phyloP scores from a whole-genome alignment of 306 rosid species.

The Cicer arietinum region DNA sequence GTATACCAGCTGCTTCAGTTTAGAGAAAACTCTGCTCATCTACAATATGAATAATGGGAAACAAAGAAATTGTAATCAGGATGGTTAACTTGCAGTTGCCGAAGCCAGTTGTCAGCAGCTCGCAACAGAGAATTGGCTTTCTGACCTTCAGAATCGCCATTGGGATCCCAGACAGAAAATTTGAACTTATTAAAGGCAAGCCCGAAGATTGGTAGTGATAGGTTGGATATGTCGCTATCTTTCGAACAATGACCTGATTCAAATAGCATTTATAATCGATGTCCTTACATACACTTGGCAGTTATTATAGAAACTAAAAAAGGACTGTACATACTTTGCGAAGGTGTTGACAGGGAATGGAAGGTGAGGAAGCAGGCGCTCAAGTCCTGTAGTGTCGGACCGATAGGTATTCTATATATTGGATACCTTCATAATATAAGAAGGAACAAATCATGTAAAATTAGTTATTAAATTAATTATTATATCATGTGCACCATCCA shows the following conservation, averaged over 20 bases:
- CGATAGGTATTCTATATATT: constrained; percentile 82
- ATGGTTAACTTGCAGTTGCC: constrained; percentile 57
- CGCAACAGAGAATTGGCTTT: constrained; percentile 58
- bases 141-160: constrained; percentile 54
- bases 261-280: constrained; percentile 19
- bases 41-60: constrained; percentile 54
- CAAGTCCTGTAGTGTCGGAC: constrained; percentile 72
- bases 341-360: constrained; percentile 65
- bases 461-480: constrained; percentile 3
- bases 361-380: constrained; percentile 82
- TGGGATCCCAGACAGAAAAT: constrained; percentile 64
- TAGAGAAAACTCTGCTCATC: constrained; percentile 43
- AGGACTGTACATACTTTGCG: constrained; percentile 49
- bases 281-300: background rate
- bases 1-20: constrained; percentile 10
- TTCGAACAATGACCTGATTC: constrained; percentile 59
- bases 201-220: constrained; percentile 65
- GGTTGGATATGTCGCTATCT: constrained; percentile 45
- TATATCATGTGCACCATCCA: constrained; percentile 14
- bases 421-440: constrained; percentile 68
- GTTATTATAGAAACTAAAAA: constrained; percentile 12
- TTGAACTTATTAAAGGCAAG: constrained; percentile 73
- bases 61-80: constrained; percentile 70
- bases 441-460: constrained; percentile 27
- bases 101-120: constrained; percentile 70